Percentiles rank a stretch among this genome's conserved stretches.
Conservation (phyloP, 331 rosid genomes). For the Cydonia oblonga region DNA sequence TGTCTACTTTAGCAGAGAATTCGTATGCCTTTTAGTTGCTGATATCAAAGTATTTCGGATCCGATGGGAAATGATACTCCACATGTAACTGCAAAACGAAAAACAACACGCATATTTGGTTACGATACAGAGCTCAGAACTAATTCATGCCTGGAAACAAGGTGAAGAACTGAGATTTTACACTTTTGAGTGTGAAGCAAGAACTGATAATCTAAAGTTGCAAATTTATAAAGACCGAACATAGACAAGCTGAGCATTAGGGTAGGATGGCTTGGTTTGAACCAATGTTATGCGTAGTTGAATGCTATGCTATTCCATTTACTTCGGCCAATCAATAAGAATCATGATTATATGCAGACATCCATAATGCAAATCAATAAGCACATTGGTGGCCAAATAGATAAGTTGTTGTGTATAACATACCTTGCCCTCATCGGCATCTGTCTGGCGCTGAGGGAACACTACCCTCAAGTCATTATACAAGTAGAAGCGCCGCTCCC, state of each 20-base stretch:
- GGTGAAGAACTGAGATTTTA: neutral
- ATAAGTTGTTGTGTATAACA: neutral
- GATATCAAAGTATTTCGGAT: conserved; percentile 71
- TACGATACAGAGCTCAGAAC: neutral
- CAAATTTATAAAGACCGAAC: neutral
- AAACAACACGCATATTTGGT: neutral
- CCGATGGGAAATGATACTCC: conserved; percentile 73
- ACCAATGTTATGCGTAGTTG: neutral
- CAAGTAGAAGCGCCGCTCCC: conserved; percentile 73
- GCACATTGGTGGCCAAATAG: neutral
- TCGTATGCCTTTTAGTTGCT: conserved; percentile 25
- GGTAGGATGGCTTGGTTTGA: no score
- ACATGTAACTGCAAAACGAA: conserved; percentile 53
- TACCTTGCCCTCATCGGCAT: conserved; percentile 94
- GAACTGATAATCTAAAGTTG: no score
- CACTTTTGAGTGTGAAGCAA: no score
- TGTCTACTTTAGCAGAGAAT: conserved; percentile 1
- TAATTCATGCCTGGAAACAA: neutral
- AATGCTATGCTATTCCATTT: neutral
- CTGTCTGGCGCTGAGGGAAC: conserved; percentile 96
- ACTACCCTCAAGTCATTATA: conserved; percentile 76
- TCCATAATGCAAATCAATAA: neutral
- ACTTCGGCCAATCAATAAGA: neutral
- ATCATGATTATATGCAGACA: neutral
- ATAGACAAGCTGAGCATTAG: no score